A percentile compares a stretch with the other conserved stretches of the same genome.
Conservation (phyloP, 2,329 filamentous ascomycete species). For the Botrytis fragariae region DNA sequence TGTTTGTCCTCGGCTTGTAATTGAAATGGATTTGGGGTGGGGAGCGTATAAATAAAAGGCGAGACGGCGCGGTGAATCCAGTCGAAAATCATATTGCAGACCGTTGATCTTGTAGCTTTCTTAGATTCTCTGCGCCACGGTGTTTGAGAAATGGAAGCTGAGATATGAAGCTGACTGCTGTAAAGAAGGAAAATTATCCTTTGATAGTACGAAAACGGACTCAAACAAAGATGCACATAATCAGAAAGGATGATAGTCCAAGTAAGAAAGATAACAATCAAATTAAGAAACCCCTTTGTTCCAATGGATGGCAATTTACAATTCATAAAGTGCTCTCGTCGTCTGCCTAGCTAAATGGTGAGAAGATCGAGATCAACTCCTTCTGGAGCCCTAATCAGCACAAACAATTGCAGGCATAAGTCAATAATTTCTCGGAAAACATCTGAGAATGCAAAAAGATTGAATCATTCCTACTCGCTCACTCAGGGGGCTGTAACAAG, state of each 20-base stretch:
- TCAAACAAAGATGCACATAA: constrained; percentile 1
- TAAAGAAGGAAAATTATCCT: background rate
- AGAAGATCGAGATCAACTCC: background rate
- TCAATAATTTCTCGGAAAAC: too few species aligned
- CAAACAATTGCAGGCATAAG: background rate
- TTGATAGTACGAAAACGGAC: constrained; percentile 18
- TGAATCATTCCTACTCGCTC: background rate
- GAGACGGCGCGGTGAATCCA: background rate
- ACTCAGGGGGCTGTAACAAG: background rate
- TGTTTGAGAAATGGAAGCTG: background rate
- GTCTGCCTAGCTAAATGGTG: too few species aligned
- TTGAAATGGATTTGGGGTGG: background rate
- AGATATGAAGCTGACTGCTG: background rate
- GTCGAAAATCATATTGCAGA: background rate
- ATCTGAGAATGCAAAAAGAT: background rate
- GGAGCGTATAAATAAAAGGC: background rate
- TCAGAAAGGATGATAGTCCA: background rate
- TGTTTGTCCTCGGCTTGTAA: background rate
- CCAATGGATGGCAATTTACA: background rate
- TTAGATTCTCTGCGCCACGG: background rate
- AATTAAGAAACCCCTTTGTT: constrained; percentile 6
- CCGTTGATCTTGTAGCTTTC: background rate
- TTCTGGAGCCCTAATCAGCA: background rate
- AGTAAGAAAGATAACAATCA: background rate
- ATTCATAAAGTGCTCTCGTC: background rate